These are phyloP conservation scores for Cryptococcus amylolentus DNA, from an alignment of 1,284 basidiomycete species.

Conservation along the genomic window DNA sequence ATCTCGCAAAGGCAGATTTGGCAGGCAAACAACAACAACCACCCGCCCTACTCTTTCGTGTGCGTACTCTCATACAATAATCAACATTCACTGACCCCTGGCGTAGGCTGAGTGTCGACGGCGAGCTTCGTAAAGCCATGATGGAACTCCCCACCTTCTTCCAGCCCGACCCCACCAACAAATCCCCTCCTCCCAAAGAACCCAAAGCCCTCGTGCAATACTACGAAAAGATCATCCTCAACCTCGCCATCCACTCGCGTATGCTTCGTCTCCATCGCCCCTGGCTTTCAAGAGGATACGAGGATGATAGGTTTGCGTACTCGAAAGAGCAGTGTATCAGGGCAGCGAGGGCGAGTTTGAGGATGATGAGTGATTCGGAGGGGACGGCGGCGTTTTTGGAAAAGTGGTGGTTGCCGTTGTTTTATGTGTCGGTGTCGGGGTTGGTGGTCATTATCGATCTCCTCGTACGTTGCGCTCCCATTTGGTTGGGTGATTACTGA, in stretches of 20 bases:
- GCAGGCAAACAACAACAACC: conserved; percentile 48
- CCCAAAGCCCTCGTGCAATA: conserved; percentile 45
- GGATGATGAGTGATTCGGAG: conserved; percentile 45
- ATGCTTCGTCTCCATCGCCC: conserved; percentile 49
- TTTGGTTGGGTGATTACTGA: neutral
- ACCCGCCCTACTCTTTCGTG: conserved; percentile 50
- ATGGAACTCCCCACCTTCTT: conserved; percentile 49
- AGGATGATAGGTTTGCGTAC: conserved; percentile 48
- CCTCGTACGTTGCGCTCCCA: conserved; percentile 25
- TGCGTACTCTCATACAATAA: conserved; percentile 13
- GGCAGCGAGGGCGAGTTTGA: conserved; percentile 48
- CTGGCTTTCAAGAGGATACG: conserved; percentile 46
- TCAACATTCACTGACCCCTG: neutral
- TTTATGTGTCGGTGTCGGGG: conserved; percentile 48
- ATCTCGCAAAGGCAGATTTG: conserved; percentile 50
- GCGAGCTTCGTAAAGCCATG: conserved; percentile 49
- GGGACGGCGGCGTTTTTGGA: conserved; percentile 48
- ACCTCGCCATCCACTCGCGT: conserved; percentile 48
- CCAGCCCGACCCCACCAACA: conserved; percentile 34
- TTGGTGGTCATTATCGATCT: conserved; percentile 51
- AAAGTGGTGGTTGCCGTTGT: conserved; percentile 47
- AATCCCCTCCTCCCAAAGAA: conserved; percentile 28
- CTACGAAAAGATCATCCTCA: conserved; percentile 50
- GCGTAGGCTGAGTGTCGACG: conserved; percentile 30
- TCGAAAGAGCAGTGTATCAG: conserved; percentile 51